These are phyloP conservation scores for Penicillium sp. DNA, from an alignment of 2,329 filamentous ascomycete genomes.

Conservation along the genomic window DNA sequence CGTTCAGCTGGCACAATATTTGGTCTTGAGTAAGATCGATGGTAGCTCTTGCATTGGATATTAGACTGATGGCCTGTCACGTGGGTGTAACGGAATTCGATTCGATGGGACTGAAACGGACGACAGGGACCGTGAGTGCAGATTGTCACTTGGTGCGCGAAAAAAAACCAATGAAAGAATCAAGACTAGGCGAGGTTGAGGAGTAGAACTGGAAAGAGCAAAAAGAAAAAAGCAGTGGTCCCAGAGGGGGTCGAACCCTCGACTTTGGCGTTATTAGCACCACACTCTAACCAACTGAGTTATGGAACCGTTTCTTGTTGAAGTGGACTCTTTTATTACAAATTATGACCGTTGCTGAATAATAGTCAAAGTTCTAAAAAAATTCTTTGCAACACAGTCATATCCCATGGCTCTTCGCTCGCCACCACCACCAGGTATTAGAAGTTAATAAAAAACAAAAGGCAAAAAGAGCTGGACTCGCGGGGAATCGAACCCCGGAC, in stretches of 20 bases:
- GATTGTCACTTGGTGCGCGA: too few relatives aligned
- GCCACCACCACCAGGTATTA: not conserved
- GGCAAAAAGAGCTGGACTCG: conserved; percentile 44
- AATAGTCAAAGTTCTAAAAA: not conserved
- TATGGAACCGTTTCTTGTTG: conserved; percentile 16
- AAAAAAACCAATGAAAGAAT: too few relatives aligned
- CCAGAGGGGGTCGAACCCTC: conserved; percentile 16
- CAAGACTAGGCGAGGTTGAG: too few relatives aligned
- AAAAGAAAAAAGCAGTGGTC: not conserved
- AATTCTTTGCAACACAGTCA: not conserved
- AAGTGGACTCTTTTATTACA: too few relatives aligned
- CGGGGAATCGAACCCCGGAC: conserved; percentile 55
- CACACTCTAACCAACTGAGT: conserved; percentile 26
- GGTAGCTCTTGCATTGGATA: too few relatives aligned
- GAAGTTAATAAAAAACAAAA: too few relatives aligned
- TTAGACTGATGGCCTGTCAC: too few relatives aligned
- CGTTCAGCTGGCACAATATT: not conserved
- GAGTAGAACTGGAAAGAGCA: not conserved
- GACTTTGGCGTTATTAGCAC: conserved; percentile 23
- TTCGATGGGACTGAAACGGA: too few relatives aligned
- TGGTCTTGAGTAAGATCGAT: not conserved
- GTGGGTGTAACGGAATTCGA: too few relatives aligned
- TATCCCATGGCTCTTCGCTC: not conserved
- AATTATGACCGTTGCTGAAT: not conserved
- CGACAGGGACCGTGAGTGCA: too few relatives aligned